phyloP scores from a whole-genome alignment of 306 rosid species.

The Glycine soja region DNA sequence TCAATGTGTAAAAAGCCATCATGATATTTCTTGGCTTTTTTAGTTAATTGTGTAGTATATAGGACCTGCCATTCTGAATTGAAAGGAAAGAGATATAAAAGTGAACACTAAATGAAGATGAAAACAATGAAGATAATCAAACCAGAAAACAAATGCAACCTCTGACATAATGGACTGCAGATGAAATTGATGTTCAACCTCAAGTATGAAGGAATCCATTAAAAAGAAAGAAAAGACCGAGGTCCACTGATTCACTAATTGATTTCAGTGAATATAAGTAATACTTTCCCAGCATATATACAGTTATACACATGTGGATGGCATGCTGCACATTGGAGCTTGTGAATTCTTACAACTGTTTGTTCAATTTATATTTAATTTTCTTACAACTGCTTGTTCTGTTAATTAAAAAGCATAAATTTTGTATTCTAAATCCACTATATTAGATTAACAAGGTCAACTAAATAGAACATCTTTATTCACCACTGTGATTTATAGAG shows the following conservation, averaged over 20 bases:
- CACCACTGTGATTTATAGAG: constrained; percentile 1
- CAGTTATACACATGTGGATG: not conserved
- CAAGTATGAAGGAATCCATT: not conserved
- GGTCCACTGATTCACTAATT: not conserved
- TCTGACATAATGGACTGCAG: constrained; percentile 2
- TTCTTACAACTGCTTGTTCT: not conserved
- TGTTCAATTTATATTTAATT: not conserved
- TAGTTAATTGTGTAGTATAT: constrained; percentile 71
- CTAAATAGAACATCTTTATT: constrained; percentile 23
- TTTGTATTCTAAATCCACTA: constrained; percentile 1
- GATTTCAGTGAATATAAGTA: constrained; percentile 13
- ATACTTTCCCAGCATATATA: constrained; percentile 22
- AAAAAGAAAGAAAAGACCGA: not conserved
- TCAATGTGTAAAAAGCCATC: constrained; percentile 71
- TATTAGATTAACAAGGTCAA: not conserved
- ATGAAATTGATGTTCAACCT: constrained; percentile 17
- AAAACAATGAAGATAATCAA: constrained; percentile 27
- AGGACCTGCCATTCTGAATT: constrained; percentile 73
- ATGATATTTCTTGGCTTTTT: constrained; percentile 73
- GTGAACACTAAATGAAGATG: constrained; percentile 36
- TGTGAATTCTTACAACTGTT: constrained; percentile 2
- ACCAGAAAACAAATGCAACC: constrained; percentile 3
- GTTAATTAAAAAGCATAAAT: constrained; percentile 17
- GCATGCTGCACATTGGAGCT: constrained; percentile 21
- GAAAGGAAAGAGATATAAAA: constrained; percentile 37